These are phyloP conservation scores for Aspergillus conjunctus DNA, from an alignment of 495 filamentous ascomycete genomes.

Conservation along the genomic window DNA sequence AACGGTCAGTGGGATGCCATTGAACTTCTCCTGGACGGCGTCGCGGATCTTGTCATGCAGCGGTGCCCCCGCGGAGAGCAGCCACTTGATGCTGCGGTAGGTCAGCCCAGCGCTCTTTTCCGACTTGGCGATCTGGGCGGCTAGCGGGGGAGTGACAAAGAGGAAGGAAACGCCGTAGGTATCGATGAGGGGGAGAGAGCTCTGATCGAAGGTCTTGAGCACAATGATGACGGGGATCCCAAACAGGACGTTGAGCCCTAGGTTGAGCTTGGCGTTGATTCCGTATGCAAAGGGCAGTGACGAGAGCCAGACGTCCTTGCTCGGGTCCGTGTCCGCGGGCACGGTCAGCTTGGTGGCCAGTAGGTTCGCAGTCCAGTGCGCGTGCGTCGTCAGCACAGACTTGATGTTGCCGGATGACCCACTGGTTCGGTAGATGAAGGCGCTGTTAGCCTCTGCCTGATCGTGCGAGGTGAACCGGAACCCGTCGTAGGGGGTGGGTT, in stretches of 20 bases:
- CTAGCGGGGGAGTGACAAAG: constrained; percentile 29
- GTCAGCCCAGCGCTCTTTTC: constrained; percentile 13
- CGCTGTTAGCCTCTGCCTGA: constrained; percentile 10
- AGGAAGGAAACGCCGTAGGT: constrained; percentile 26
- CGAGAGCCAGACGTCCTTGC: constrained; percentile 25
- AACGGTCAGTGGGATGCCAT: constrained; percentile 21
- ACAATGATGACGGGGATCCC: constrained; percentile 30
- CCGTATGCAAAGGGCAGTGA: constrained; percentile 28
- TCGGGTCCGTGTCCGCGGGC: constrained; percentile 22
- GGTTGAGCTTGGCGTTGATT: constrained; percentile 31
- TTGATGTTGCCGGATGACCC: constrained; percentile 30
- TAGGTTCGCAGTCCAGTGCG: constrained; percentile 26
- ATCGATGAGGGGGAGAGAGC: constrained; percentile 22
- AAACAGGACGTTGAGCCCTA: constrained; percentile 28
- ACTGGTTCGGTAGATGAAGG: constrained; percentile 31
- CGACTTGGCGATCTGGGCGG: constrained; percentile 24
- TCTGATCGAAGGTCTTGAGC: constrained; percentile 18
- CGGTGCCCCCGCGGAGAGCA: constrained; percentile 29
- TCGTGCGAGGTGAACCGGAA: constrained; percentile 1
- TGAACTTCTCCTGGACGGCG: constrained; percentile 23
- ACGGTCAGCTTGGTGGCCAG: constrained; percentile 22
- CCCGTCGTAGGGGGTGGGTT: not conserved
- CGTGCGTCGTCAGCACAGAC: constrained; percentile 29
- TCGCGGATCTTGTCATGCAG: constrained; percentile 26
- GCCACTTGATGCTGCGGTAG: constrained; percentile 29